phyloP scores from a whole-genome alignment of 2,329 filamentous ascomycete genomes.

The Parastagonospora avenae region DNA sequence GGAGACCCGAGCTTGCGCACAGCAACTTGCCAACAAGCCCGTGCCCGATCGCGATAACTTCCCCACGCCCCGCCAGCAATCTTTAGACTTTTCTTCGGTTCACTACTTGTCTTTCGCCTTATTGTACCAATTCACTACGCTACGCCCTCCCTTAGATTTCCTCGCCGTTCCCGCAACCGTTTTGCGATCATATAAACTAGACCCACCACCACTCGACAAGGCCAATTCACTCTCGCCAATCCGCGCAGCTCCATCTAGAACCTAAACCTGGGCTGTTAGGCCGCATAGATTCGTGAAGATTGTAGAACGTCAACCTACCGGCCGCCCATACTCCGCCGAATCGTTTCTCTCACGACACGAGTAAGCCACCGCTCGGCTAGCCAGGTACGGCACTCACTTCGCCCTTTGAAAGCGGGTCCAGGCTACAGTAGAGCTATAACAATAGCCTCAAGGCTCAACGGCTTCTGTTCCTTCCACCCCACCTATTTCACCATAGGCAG shows the following conservation, averaged over 20 bases:
- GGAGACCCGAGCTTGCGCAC: slow-evolving; percentile 3
- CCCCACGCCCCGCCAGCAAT: slow-evolving; percentile 8
- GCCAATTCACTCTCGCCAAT: no score
- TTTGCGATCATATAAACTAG: no score
- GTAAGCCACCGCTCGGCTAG: slow-evolving; percentile 10
- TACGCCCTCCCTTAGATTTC: not conserved
- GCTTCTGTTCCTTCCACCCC: slow-evolving; percentile 4
- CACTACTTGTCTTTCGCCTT: not conserved
- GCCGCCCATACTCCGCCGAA: not conserved
- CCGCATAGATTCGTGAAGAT: no score
- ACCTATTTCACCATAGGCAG: slow-evolving; percentile 2
- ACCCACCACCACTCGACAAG: no score
- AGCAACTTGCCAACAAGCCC: slow-evolving; percentile 10
- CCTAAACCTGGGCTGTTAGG: no score
- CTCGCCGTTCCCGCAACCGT: no score
- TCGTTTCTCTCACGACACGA: not conserved
- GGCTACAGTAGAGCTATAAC: slow-evolving; percentile 9
- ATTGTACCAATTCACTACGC: not conserved
- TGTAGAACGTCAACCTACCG: no score
- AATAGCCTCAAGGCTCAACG: slow-evolving; percentile 4
- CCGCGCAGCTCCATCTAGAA: no score
- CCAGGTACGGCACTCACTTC: slow-evolving; percentile 5
- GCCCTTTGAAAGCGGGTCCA: slow-evolving; percentile 4
- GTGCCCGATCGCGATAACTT: slow-evolving; percentile 20
- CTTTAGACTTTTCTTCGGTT: not conserved